Percentiles rank a stretch among this genome's conserved stretches.
These are phyloP conservation scores for Trypanosomatidae sp. DNA, from an alignment of 208 protist genomes.

Conservation along the genomic window DNA sequence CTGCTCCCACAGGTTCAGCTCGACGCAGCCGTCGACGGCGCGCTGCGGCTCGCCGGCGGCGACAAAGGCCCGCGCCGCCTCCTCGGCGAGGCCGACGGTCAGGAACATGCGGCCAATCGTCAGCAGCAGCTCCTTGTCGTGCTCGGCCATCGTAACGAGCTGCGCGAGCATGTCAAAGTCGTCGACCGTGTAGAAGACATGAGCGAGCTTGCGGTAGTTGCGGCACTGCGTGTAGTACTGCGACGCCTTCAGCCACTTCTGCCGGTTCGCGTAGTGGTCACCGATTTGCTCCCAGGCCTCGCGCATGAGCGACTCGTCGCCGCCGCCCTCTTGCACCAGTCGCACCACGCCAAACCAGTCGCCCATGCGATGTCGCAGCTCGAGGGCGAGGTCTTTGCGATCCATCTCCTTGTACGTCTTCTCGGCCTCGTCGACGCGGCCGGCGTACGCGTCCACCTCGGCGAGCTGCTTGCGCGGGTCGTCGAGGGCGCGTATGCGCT, in stretches of 20 bases:
- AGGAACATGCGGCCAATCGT: slow-evolving; percentile 85
- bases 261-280: slow-evolving; percentile 90
- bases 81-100: slow-evolving; percentile 82
- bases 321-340: slow-evolving; percentile 85
- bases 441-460: slow-evolving; percentile 93
- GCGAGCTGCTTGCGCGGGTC: slow-evolving; percentile 92
- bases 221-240: slow-evolving; percentile 93
- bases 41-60: slow-evolving; percentile 71
- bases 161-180: slow-evolving; percentile 87
- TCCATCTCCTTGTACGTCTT: slow-evolving; percentile 92
- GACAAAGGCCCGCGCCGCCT: slow-evolving; percentile 84
- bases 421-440: slow-evolving; percentile 94
- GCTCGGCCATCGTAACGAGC: slow-evolving; percentile 76
- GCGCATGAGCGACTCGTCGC: slow-evolving; percentile 84
- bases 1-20: slow-evolving; percentile 89
- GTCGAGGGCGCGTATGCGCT: slow-evolving; percentile 83
- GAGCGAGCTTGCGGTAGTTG: slow-evolving; percentile 78
- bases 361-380: slow-evolving; percentile 86
- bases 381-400: slow-evolving; percentile 91
- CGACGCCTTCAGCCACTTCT: slow-evolving; percentile 91
- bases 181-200: slow-evolving; percentile 89
- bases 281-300: slow-evolving; percentile 91
- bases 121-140: slow-evolving; percentile 82
- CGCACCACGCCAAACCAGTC: slow-evolving; percentile 94
- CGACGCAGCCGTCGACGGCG: slow-evolving; percentile 91